Conservation (phyloP, 352 stramenopile species). For the Globisporangium cystogenes region DNA sequence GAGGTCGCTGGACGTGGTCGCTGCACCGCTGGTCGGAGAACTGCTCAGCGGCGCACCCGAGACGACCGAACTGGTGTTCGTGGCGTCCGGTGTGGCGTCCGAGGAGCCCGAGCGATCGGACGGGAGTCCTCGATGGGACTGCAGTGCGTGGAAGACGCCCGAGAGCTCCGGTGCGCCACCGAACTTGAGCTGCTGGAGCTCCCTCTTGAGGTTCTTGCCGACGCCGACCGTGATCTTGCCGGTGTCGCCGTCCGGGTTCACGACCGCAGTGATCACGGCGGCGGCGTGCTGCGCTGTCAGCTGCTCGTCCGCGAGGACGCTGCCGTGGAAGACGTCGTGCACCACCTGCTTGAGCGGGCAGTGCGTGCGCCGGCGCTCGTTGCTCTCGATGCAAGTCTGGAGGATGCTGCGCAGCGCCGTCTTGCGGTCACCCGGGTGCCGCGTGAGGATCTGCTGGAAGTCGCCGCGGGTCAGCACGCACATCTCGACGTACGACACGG, state of each 20-base stretch:
- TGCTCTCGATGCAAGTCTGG: constrained; percentile 16
- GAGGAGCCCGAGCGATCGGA: no score
- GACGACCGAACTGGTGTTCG: no score
- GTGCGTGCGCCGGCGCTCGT: constrained; percentile 10
- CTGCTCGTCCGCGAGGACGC: background rate
- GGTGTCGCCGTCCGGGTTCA: background rate
- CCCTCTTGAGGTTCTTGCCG: background rate
- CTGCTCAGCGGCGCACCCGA: no score
- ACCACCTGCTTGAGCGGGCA: constrained; percentile 22
- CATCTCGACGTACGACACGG: constrained; percentile 36
- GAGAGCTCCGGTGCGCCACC: no score
- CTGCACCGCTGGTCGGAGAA: no score
- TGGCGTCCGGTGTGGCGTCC: no score
- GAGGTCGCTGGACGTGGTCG: no score
- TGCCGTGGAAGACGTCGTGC: constrained; percentile 3
- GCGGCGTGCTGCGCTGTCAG: background rate
- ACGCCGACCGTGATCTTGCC: background rate
- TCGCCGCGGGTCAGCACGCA: constrained; percentile 22
- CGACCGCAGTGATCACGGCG: background rate
- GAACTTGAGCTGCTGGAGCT: background rate
- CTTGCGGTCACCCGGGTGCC: constrained; percentile 25
- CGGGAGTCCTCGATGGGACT: no score
- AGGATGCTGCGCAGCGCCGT: constrained; percentile 19
- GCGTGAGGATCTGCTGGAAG: constrained; percentile 23
- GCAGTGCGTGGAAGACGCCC: no score